phyloP scores from a whole-genome alignment of 164 flowering plant species.

The Piper longum region DNA sequence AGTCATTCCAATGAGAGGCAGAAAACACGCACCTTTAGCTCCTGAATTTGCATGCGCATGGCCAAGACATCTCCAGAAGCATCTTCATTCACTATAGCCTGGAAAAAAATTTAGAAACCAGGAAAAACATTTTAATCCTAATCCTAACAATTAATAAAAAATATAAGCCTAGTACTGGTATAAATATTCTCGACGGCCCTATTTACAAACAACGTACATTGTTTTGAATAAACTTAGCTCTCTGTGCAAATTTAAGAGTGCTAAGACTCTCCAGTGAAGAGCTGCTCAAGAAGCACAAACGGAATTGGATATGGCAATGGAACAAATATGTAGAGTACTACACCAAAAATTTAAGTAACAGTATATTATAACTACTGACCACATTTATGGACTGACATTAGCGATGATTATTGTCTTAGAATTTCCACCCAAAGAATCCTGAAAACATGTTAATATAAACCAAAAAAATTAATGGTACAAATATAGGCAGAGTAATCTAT shows the following conservation, averaged over 20 bases:
- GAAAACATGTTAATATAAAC: too few relatives aligned
- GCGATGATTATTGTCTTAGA: constrained; percentile 84
- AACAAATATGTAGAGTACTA: neutral
- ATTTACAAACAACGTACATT: constrained; percentile 33
- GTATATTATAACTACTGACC: constrained; percentile 31
- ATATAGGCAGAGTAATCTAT: too few relatives aligned
- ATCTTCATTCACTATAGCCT: constrained; percentile 93
- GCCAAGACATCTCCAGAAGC: constrained; percentile 69
- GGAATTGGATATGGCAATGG: constrained; percentile 4
- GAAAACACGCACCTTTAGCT: constrained; percentile 40
- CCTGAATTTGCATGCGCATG: constrained; percentile 61
- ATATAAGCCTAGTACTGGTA: neutral
- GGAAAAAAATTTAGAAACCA: constrained; percentile 1
- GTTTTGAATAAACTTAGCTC: constrained; percentile 87
- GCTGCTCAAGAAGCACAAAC: constrained; percentile 31
- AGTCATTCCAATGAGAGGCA: too few relatives aligned
- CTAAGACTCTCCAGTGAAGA: constrained; percentile 73
- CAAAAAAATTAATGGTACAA: too few relatives aligned
- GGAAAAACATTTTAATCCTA: neutral
- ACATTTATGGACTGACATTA: constrained; percentile 74
- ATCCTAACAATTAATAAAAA: neutral
- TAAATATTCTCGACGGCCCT: too few relatives aligned
- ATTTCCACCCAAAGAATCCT: constrained; percentile 95
- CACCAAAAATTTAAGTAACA: neutral
- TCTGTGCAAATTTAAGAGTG: constrained; percentile 85